These are phyloP conservation scores for Crithidia thermophila DNA, from an alignment of 208 protist genomes.

Conservation along the genomic window DNA sequence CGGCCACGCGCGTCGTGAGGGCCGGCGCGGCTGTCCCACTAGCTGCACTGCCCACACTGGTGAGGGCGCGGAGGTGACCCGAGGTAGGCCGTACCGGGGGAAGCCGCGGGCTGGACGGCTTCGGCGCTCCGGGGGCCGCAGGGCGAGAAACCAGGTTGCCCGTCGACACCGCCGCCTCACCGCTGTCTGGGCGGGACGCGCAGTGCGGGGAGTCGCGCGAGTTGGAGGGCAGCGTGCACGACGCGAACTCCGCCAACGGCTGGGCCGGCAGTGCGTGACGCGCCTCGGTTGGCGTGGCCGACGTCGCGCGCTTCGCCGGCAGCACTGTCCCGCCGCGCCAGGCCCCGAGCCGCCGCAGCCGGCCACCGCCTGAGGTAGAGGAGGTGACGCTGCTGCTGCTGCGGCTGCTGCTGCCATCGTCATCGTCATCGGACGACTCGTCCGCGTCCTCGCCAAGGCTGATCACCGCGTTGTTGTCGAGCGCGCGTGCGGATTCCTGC, in stretches of 20 bases:
- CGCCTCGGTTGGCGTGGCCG: background rate
- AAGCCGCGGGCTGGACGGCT: background rate
- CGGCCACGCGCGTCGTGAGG: too few species aligned
- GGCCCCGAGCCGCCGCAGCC: background rate
- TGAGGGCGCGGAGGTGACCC: background rate
- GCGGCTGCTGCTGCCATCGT: background rate
- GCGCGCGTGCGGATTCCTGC: background rate
- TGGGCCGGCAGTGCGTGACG: background rate
- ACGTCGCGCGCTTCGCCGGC: background rate
- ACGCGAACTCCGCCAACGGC: background rate
- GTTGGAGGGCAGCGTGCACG: background rate
- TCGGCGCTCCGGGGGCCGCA: background rate
- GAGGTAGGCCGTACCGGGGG: background rate
- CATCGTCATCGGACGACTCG: background rate
- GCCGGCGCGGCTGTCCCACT: background rate
- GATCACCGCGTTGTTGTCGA: background rate
- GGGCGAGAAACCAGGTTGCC: background rate
- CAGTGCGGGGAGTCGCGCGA: background rate
- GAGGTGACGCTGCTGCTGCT: constrained; percentile 2
- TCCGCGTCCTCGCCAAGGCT: constrained; percentile 2
- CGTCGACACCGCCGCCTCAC: background rate
- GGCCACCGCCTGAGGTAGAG: background rate
- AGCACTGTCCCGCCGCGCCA: too few species aligned
- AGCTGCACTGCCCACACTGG: too few species aligned
- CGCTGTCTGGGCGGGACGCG: background rate